Evolutionary conservation across 176 grass and related monocot genomes (phyloP).

Genomic region (Ampelocalamus luodianensis): DNA sequence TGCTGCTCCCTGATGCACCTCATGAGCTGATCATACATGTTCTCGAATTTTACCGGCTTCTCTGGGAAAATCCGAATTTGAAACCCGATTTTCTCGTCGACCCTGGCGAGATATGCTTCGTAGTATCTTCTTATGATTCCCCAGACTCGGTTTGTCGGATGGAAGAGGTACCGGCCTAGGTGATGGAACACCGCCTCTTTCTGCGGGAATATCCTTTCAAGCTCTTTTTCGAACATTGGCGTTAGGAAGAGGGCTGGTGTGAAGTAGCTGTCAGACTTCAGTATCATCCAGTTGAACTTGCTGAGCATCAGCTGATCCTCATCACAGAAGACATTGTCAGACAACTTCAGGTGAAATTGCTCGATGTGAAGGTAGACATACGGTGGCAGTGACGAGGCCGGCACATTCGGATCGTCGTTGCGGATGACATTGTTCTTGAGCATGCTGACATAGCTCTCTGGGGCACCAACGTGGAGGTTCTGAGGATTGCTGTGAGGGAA

Average conservation of each 20-base stretch:
- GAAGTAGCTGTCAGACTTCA: constrained; percentile 90
- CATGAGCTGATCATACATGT: constrained; percentile 79
- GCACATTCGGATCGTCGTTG: constrained; percentile 30
- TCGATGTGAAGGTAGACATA: constrained; percentile 77
- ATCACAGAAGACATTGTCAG: constrained; percentile 78
- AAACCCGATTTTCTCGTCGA: constrained; percentile 81
- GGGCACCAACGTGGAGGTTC: constrained; percentile 54
- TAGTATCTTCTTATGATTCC: constrained; percentile 71
- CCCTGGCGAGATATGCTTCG: constrained; percentile 67
- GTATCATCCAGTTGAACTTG: constrained; percentile 86
- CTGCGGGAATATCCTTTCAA: constrained; percentile 60
- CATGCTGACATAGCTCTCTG: constrained; percentile 77
- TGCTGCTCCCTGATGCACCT: constrained; percentile 67
- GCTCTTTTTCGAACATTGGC: constrained; percentile 62
- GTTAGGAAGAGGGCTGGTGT: constrained; percentile 77
- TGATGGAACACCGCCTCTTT: constrained; percentile 78
- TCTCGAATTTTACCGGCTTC: constrained; percentile 71
- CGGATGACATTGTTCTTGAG: constrained; percentile 49
- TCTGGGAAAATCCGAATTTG: constrained; percentile 76
- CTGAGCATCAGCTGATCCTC: constrained; percentile 62
- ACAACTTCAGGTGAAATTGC: constrained; percentile 51
- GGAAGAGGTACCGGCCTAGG: constrained; percentile 77
- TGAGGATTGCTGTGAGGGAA: constrained; percentile 65
- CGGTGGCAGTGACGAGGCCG: constrained; percentile 55
- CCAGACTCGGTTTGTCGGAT: constrained; percentile 73